Conservation (phyloP, 331 rosid species). For the Acacia concinna region DNA sequence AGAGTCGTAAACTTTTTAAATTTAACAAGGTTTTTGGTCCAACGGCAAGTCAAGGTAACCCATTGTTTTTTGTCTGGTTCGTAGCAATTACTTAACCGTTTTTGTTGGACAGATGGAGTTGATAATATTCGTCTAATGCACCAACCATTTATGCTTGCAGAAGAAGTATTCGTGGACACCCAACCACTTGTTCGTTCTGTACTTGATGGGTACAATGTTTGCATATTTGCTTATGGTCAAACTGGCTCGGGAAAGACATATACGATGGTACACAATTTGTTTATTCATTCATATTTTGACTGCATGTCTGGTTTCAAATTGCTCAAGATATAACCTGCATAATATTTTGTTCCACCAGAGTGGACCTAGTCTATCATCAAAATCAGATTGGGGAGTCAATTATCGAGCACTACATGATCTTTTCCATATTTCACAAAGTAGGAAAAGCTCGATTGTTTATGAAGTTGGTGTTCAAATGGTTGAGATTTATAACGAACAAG, state of each 20-base stretch:
- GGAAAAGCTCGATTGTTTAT: slow-evolving; percentile 72
- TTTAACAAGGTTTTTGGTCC: slow-evolving; percentile 95
- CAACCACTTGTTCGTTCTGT: slow-evolving; percentile 90
- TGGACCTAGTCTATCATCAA: slow-evolving; percentile 77
- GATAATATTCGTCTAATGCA: slow-evolving; percentile 18
- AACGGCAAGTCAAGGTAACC: slow-evolving; percentile 53
- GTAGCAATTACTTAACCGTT: slow-evolving; percentile 14
- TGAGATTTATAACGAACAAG: slow-evolving; percentile 98
- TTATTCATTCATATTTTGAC: slow-evolving; percentile 23
- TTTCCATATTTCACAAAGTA: slow-evolving; percentile 81
- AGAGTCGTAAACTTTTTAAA: slow-evolving; percentile 74
- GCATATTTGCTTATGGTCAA: slow-evolving; percentile 64
- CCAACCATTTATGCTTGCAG: slow-evolving; percentile 45
- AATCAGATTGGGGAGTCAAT: slow-evolving; percentile 93
- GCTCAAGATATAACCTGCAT: slow-evolving; percentile 13
- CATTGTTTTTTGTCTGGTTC: not conserved
- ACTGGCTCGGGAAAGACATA: slow-evolving; percentile 72
- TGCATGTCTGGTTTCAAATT: slow-evolving; percentile 5
- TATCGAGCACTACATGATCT: slow-evolving; percentile 94
- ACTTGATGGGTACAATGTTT: slow-evolving; percentile 93
- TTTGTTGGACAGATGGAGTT: not conserved
- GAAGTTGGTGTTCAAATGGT: slow-evolving; percentile 99
- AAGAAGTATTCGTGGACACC: slow-evolving; percentile 85
- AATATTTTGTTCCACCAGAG: slow-evolving; percentile 53
- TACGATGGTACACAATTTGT: slow-evolving; percentile 72